Conservation (phyloP, 495 filamentous ascomycete species). For the Hypoxylon cercidicola region DNA sequence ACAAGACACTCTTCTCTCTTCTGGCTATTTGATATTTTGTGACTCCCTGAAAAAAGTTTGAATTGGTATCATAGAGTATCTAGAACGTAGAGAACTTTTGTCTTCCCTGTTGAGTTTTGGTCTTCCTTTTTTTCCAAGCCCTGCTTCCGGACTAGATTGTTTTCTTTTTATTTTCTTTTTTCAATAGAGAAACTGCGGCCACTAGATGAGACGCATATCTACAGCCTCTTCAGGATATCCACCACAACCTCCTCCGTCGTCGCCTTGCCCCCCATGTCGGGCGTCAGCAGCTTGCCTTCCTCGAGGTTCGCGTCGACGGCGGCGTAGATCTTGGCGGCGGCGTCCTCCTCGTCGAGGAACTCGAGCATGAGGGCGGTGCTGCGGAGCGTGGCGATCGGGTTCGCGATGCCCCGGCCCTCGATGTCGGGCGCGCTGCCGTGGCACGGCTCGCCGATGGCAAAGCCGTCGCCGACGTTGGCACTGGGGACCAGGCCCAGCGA, state of each 20-base stretch:
- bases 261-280: conserved; percentile 91
- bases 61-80: conserved; percentile 20
- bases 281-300: conserved; percentile 82
- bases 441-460: conserved; percentile 98
- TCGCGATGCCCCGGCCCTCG: conserved; percentile 89
- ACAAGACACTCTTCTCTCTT: conserved; percentile 34
- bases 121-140: neutral
- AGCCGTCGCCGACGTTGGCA: conserved; percentile 93
- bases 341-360: conserved; percentile 86
- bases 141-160: neutral
- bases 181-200: neutral
- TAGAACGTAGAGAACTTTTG: conserved; percentile 7
- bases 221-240: conserved; percentile 89
- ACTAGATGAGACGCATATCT: conserved; percentile 29
- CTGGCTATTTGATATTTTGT: neutral
- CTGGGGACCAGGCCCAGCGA: conserved; percentile 92
- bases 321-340: conserved; percentile 87
- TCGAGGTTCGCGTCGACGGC: conserved; percentile 93
- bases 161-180: too few species aligned
- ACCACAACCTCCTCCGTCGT: conserved; percentile 88
- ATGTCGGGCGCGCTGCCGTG: conserved; percentile 97
- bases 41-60: neutral
- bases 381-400: conserved; percentile 94
- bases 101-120: neutral
- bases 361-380: conserved; percentile 95